phyloP scores from a whole-genome alignment of 345 rosid species.

The Dipteronia sinensis region DNA sequence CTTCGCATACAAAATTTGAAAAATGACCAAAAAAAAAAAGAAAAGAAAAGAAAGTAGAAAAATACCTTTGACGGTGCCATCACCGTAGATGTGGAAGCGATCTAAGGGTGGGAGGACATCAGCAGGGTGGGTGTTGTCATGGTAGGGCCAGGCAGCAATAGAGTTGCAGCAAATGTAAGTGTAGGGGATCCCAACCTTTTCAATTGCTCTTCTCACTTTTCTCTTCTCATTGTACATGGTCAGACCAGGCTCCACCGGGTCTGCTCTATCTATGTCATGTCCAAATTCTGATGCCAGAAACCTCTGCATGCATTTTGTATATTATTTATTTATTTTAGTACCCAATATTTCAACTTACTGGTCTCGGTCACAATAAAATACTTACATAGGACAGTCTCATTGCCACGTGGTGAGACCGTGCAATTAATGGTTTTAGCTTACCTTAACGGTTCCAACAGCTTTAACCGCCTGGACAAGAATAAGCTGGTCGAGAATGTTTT shows the following conservation, averaged over 20 bases:
- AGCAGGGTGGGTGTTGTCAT: constrained; percentile 41
- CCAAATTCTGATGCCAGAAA: constrained; percentile 45
- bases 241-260: constrained; percentile 45
- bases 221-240: constrained; percentile 36
- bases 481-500: constrained; percentile 27
- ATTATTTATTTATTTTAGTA: no score
- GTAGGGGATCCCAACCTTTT: constrained; percentile 35
- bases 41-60: no score
- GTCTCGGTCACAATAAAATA: no score
- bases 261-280: constrained; percentile 39
- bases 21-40: no score
- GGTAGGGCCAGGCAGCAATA: constrained; percentile 47
- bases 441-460: constrained; percentile 32
- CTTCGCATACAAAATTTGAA: no score
- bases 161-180: constrained; percentile 46
- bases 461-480: constrained; percentile 29
- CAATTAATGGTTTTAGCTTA: background rate
- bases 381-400: no score
- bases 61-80: constrained; percentile 39
- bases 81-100: constrained; percentile 38
- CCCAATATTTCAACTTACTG: no score
- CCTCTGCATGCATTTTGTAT: constrained; percentile 21
- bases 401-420: no score
- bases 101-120: constrained; percentile 43
- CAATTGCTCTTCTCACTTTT: constrained; percentile 32